Evolutionary conservation across 140 eudicot genomes (phyloP).

Genomic region (Flaveria floridana): DNA sequence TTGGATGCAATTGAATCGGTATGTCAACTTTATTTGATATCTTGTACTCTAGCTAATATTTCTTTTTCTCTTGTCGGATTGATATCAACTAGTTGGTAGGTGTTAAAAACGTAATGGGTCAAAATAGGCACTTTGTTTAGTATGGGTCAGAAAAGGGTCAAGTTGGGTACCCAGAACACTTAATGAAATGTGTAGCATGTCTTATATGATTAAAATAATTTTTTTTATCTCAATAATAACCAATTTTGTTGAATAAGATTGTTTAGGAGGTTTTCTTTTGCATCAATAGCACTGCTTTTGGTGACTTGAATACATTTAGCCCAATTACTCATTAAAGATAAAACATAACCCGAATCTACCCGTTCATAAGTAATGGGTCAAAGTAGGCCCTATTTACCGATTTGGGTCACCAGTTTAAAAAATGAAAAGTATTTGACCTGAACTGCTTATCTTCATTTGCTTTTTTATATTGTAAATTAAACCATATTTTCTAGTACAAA

Average conservation of each 20-base stretch:
- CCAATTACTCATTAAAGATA: too few species aligned
- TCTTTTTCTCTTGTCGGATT: neutral
- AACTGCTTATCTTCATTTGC: too few species aligned
- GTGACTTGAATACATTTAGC: neutral
- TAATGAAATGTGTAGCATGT: neutral
- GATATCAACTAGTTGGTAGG: neutral
- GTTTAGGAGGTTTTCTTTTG: neutral
- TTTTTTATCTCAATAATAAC: too few species aligned
- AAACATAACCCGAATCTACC: neutral
- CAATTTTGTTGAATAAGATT: too few species aligned
- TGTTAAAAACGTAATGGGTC: neutral
- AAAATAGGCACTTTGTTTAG: neutral
- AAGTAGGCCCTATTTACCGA: neutral
- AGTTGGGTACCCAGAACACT: neutral
- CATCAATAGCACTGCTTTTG: neutral
- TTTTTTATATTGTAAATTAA: too few species aligned
- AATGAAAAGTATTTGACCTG: neutral
- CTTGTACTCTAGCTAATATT: neutral
- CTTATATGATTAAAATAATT: too few species aligned
- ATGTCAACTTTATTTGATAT: conserved; percentile 26
- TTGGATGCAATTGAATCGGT: conserved; percentile 74
- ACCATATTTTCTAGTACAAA: neutral
- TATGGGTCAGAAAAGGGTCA: neutral
- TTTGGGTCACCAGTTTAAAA: too few species aligned
- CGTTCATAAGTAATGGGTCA: neutral